A percentile compares a stretch with the other conserved stretches of the same genome.
phyloP scores from a whole-genome alignment of 1,139 yeast species.

The Citeromyces siamensis region DNA sequence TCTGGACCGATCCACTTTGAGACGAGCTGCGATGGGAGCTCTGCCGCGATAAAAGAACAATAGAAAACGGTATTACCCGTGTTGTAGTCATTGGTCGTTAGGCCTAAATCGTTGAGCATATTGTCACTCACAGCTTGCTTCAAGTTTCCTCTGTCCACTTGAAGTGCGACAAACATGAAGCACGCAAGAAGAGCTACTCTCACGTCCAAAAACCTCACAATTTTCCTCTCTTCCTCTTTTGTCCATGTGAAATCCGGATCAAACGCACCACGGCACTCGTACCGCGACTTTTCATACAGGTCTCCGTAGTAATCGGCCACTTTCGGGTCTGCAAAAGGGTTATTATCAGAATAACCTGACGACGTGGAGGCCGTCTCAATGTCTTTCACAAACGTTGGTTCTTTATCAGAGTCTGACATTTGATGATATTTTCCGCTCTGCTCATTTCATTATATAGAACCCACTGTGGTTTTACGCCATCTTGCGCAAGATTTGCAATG shows the following conservation, averaged over 20 bases:
- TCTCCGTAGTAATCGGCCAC: constrained; percentile 25
- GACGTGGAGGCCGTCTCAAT: not conserved
- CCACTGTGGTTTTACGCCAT: no score
- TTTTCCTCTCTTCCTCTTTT: constrained; percentile 25
- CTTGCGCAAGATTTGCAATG: no score
- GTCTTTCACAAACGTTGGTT: not conserved
- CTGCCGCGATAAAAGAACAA: constrained; percentile 34
- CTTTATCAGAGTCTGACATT: not conserved
- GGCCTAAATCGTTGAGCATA: constrained; percentile 27
- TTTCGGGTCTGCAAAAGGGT: constrained; percentile 20
- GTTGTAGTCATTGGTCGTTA: constrained; percentile 36
- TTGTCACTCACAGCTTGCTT: constrained; percentile 38
- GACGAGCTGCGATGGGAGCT: constrained; percentile 41
- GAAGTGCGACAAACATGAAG: constrained; percentile 36
- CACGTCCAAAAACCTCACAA: constrained; percentile 29
- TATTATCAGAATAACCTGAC: constrained; percentile 4
- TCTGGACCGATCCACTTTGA: constrained; percentile 42
- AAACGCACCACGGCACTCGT: constrained; percentile 26
- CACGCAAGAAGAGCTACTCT: constrained; percentile 35
- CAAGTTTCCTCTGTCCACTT: constrained; percentile 38
- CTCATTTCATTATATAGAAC: no score
- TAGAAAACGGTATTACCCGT: constrained; percentile 32
- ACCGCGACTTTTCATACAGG: constrained; percentile 23
- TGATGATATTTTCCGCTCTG: no score
- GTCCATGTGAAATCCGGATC: constrained; percentile 32